Conservation (phyloP, 179 eudicot genomes). For the Silene coronaria region DNA sequence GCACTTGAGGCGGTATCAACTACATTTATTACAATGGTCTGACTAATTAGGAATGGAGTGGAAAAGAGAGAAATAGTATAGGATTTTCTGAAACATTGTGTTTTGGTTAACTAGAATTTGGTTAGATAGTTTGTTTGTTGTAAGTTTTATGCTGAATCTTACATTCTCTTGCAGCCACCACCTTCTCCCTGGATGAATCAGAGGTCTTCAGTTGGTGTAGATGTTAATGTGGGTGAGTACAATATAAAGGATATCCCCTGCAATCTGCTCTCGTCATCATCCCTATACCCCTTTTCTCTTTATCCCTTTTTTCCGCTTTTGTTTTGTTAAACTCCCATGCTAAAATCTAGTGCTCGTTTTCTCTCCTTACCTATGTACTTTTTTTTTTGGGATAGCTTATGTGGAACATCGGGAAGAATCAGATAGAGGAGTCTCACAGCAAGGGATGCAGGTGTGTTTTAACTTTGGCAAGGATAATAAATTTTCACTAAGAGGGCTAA, state of each 20-base stretch:
- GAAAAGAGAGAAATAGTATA: neutral
- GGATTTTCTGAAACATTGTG: neutral
- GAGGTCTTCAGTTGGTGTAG: constrained; percentile 60
- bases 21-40: neutral
- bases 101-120: constrained; percentile 1
- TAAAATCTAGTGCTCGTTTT: neutral
- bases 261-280: neutral
- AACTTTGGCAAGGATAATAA: constrained; percentile 7
- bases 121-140: constrained; percentile 5
- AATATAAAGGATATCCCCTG: neutral
- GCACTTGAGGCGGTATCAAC: neutral
- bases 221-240: constrained; percentile 84
- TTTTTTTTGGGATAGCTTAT: constrained; percentile 48
- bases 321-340: neutral
- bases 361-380: constrained; percentile 6
- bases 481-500: neutral
- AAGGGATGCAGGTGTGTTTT: constrained; percentile 51
- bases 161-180: constrained; percentile 51
- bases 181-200: constrained; percentile 82
- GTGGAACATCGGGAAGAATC: constrained; percentile 76
- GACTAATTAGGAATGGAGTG: neutral
- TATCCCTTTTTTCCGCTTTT: neutral
- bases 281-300: neutral
- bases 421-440: constrained; percentile 56
- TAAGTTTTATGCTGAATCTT: constrained; percentile 21